phyloP scores from a whole-genome alignment of 1,284 basidiomycete species.

The Tremellales sp. region DNA sequence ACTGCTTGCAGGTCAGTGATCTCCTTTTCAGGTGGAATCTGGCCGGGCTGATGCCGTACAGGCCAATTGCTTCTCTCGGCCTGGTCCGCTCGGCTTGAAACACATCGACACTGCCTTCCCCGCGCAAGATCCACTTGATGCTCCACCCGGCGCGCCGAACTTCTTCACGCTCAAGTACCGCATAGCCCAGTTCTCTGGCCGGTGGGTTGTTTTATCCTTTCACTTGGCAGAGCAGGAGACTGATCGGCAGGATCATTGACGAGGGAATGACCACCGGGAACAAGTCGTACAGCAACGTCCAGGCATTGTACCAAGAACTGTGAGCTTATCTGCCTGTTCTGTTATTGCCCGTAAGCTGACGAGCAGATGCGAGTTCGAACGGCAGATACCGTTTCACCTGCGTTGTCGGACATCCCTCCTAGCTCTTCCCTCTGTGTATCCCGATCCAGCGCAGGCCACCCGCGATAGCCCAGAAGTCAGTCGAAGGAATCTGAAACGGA shows the following conservation, averaged over 20 bases:
- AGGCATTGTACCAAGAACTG: slow-evolving; percentile 21
- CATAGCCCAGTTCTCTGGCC: slow-evolving; percentile 21
- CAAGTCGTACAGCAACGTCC: slow-evolving; percentile 17
- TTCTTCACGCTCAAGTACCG: slow-evolving; percentile 30
- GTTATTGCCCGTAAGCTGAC: too few species aligned
- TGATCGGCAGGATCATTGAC: slow-evolving; percentile 8
- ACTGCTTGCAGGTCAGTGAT: slow-evolving; percentile 20
- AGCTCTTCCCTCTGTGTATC: slow-evolving; percentile 20
- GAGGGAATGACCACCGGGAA: slow-evolving; percentile 17
- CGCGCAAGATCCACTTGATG: slow-evolving; percentile 8
- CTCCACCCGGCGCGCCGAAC: slow-evolving; percentile 9
- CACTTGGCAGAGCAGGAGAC: neutral
- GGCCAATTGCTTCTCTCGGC: slow-evolving; percentile 37
- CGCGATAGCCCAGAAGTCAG: slow-evolving; percentile 17
- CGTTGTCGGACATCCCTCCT: slow-evolving; percentile 23
- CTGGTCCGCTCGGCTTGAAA: slow-evolving; percentile 18
- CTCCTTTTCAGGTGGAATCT: neutral
- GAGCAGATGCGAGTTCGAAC: slow-evolving; percentile 22
- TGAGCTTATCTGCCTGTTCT: slow-evolving; percentile 3
- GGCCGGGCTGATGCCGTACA: neutral
- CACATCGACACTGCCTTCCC: slow-evolving; percentile 35
- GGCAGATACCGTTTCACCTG: slow-evolving; percentile 21
- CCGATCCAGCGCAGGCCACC: slow-evolving; percentile 13
- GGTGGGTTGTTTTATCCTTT: slow-evolving; percentile 4
- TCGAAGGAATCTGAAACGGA: slow-evolving; percentile 17